These are phyloP conservation scores for Calonectria ilicicola DNA, from an alignment of 2,329 filamentous ascomycete genomes.

Conservation along the genomic window DNA sequence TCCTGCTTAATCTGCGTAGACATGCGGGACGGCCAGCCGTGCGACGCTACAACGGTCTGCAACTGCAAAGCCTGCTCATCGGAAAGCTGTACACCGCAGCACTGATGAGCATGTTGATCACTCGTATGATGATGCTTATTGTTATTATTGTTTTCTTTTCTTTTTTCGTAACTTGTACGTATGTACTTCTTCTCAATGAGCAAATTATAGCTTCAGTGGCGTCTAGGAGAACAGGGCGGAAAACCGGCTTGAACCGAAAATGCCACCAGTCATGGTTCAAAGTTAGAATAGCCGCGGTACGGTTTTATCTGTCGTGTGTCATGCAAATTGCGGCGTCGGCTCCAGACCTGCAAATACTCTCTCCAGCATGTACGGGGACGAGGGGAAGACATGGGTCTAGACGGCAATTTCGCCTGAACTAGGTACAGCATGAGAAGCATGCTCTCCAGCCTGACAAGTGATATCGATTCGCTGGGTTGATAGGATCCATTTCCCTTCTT, in stretches of 20 bases:
- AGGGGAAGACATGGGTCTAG: not conserved
- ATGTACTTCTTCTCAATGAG: not conserved
- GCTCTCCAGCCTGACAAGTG: not conserved
- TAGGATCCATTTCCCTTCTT: conserved; percentile 25
- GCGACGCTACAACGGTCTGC: not conserved
- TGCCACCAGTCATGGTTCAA: not conserved
- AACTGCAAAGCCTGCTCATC: not conserved
- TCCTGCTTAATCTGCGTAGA: not conserved
- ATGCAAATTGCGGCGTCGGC: conserved; percentile 7
- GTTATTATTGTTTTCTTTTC: not conserved
- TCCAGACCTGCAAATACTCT: not conserved
- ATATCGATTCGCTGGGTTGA: conserved; percentile 9
- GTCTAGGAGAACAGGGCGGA: not conserved
- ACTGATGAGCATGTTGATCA: not conserved
- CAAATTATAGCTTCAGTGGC: not conserved
- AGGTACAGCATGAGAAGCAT: not conserved
- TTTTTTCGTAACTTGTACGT: not conserved
- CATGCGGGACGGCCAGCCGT: not conserved
- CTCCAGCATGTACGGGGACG: not conserved
- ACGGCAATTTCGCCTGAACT: conserved; percentile 25
- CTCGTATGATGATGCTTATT: not conserved
- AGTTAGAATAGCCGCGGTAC: conserved; percentile 6
- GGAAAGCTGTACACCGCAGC: not conserved
- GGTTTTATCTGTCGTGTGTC: not conserved
- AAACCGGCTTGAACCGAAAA: conserved; percentile 13